These are phyloP conservation scores for Huntiella savannae DNA, from an alignment of 2,329 filamentous ascomycete species.

Conservation along the genomic window DNA sequence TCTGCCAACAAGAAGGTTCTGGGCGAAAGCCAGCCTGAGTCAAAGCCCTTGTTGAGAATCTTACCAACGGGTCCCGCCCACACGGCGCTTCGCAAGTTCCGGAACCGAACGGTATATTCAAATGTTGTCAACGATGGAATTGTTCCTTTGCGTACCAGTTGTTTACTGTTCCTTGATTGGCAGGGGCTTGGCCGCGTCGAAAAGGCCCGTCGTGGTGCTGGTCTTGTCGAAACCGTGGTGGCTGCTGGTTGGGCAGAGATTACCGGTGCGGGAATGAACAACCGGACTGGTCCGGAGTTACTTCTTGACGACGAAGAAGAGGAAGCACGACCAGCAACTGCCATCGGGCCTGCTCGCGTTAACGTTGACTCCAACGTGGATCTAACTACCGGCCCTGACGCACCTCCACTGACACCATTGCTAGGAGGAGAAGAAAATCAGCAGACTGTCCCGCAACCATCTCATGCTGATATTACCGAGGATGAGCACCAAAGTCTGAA, in stretches of 20 bases:
- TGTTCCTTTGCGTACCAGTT: slow-evolving; percentile 84
- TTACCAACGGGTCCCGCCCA: slow-evolving; percentile 83
- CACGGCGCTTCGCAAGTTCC: slow-evolving; percentile 66
- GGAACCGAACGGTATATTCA: slow-evolving; percentile 81
- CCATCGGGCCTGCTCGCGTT: no score
- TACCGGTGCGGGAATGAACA: slow-evolving; percentile 45
- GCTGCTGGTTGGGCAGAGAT: slow-evolving; percentile 91
- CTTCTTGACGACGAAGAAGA: slow-evolving; percentile 20
- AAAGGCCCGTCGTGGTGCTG: slow-evolving; percentile 81
- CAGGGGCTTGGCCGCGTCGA: slow-evolving; percentile 82
- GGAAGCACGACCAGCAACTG: slow-evolving; percentile 11
- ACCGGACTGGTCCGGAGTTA: slow-evolving; percentile 27
- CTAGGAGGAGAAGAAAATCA: slow-evolving; percentile 20
- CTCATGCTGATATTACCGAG: slow-evolving; percentile 43
- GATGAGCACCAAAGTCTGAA: slow-evolving; percentile 43
- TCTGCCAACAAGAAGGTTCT: slow-evolving; percentile 41
- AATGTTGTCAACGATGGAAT: slow-evolving; percentile 98
- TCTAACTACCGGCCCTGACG: not conserved
- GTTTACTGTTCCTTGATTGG: slow-evolving; percentile 93
- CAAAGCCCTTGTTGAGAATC: slow-evolving; percentile 76
- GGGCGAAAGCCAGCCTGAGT: slow-evolving; percentile 49
- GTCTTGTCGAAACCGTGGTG: slow-evolving; percentile 78
- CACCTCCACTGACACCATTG: slow-evolving; percentile 18
- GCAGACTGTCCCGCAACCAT: slow-evolving; percentile 51
- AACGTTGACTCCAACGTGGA: not conserved